Conservation (phyloP, 495 filamentous ascomycete species). For the Talaromyces adpressus region DNA sequence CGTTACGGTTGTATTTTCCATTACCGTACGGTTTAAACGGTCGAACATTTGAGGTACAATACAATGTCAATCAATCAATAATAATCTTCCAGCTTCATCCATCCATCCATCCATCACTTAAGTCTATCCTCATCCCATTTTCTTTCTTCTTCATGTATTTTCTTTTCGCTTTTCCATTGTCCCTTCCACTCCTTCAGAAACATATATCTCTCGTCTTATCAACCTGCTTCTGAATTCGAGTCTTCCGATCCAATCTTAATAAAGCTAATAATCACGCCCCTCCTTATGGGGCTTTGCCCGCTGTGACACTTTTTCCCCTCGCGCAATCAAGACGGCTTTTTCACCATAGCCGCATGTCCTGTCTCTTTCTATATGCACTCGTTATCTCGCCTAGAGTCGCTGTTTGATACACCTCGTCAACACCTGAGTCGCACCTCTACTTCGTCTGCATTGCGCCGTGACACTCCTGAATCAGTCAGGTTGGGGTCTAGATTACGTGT, state of each 20-base stretch:
- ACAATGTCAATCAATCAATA: neutral
- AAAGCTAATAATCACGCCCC: neutral
- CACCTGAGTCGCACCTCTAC: neutral
- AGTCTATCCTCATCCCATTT: neutral
- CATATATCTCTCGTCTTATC: neutral
- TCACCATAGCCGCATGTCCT: neutral
- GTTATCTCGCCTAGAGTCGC: neutral
- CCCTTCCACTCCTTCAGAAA: neutral
- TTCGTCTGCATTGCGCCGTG: neutral
- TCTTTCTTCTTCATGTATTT: neutral
- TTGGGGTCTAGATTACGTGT: slow-evolving; percentile 11
- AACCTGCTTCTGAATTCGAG: neutral
- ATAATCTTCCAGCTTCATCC: neutral
- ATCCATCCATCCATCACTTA: neutral
- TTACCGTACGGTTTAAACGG: slow-evolving; percentile 1
- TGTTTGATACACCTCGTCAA: neutral
- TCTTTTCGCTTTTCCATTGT: neutral
- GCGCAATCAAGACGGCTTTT: neutral
- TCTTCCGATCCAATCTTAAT: neutral
- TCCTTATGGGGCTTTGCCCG: neutral
- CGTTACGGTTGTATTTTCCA: neutral
- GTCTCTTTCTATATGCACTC: neutral
- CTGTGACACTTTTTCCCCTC: neutral
- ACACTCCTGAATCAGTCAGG: neutral
- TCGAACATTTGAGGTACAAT: neutral